Percentiles rank a stretch among this genome's conserved stretches.
Evolutionary conservation across 2,329 filamentous ascomycete species (phyloP).

Genomic region (Aspergillus sp.): DNA sequence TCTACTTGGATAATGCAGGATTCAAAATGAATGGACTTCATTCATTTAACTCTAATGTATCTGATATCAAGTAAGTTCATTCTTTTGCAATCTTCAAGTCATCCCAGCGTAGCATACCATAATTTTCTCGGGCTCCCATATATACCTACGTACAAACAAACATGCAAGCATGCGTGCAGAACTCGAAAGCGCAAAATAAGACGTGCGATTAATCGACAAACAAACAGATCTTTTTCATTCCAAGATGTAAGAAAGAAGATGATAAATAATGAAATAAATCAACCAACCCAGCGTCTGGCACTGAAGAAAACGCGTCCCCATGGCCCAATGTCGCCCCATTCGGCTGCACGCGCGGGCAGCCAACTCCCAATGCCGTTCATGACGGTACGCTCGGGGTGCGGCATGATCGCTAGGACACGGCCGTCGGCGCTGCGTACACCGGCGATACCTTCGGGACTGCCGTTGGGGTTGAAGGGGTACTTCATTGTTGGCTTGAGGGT

Average conservation of each 20-base stretch:
- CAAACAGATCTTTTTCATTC: neutral
- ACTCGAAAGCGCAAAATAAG: neutral
- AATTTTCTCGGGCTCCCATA: neutral
- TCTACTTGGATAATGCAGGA: neutral
- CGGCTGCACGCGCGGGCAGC: conserved; percentile 61
- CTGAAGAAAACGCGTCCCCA: conserved; percentile 87
- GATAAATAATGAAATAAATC: conserved; percentile 5
- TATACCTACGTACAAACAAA: neutral
- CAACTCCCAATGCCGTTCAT: conserved; percentile 77
- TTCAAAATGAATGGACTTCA: neutral
- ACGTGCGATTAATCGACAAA: neutral
- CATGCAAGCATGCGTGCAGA: neutral
- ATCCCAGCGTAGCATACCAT: neutral
- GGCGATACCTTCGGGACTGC: conserved; percentile 76
- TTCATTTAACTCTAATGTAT: neutral
- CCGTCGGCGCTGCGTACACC: conserved; percentile 76
- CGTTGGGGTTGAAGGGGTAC: conserved; percentile 91
- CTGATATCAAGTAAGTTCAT: neutral
- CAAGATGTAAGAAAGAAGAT: neutral
- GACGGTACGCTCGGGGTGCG: conserved; percentile 88
- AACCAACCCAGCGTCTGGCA: conserved; percentile 83
- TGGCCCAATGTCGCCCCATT: conserved; percentile 79
- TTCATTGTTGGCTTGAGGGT: conserved; percentile 67
- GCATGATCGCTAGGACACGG: conserved; percentile 85
- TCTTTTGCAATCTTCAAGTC: neutral